Base-by-base conservation (phyloP, 768 basidiomycete genomes). In the Infundibulicybe gibba region DNA sequence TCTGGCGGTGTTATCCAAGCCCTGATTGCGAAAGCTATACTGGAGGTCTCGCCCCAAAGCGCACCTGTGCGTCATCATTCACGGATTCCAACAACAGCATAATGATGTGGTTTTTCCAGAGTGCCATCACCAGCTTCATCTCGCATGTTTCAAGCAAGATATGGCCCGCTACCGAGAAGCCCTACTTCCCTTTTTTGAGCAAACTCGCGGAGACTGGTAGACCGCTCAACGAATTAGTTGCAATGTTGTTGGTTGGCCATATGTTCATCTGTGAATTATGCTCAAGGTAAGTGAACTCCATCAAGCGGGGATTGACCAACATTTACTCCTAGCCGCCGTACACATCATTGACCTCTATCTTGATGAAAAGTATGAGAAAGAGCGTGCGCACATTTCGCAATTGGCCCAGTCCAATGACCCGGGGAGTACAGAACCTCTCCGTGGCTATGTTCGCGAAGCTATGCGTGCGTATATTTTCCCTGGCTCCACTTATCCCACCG, bases 341-440 rank as follows among this genome's bases (percentile, higher is more conserved):
- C 64, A 74, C 37, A 65, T 77, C 14, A 56, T 80, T 41, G 71
- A 79, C 54, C 77, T 78, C 61, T 79, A 76, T 59, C 54, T 80
- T 32, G 68, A 69, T 43, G 70, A 69, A 16, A 57, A 53, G 20
- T 64, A 61, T 17, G 63, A 62, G 17, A 59, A 56, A 38, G 71
- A 77, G 51, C 59, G 66, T 8, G 63, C 54, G 0, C 64, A 69
- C 21, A 68, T 77, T 32, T 39, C 67, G 20, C 49, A 59, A 35
- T 61, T 76, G 1, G 55, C 63, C 11, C 54, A 63, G 33, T 56
- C 60, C 40, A 57, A 58, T 9, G 68, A 71, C 47, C 43, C 53
- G 6, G 53, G 58, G 20, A 64, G 66, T 41, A 56, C 53, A 4
- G 64, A n/a, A 35, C 48, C 67, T 20, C 55, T 78, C 4, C 61